Base-by-base conservation (phyloP, 2,329 filamentous ascomycete genomes). In the Trichothecium roseum region DNA sequence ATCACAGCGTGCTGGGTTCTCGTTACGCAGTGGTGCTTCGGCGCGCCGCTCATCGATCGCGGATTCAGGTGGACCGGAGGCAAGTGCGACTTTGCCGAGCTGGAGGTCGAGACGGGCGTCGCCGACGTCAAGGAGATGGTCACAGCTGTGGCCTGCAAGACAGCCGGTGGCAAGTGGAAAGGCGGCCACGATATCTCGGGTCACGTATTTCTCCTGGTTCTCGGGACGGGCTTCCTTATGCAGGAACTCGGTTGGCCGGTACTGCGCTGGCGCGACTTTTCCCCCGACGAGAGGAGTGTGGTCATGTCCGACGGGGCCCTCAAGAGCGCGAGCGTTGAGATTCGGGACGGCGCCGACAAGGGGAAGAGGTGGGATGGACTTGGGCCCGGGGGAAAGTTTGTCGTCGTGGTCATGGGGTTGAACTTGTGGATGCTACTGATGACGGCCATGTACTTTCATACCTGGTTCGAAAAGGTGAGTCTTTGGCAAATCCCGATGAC, bases 371-470 rank as follows among this genome's bases (percentile, higher is more conserved):
- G 43, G 15, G 43, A 47, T 30, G 46, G 48, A 32, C 55, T 73
- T 38, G 63, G 68, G 3, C 45, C 71, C 34, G 60, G 69, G 8
- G 60, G 61, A 47, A 64, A 74, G 67, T 62, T 81, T 44, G 72
- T 78, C 42, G 60, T 70, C 17, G 69, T 52, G 0, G 75, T 95
- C 18, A 71, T 82, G 14, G 78, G 60, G 1, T 50, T 95, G 52
- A 85, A 81, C 52, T 74, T 80, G 65, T 96, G 91, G 85, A 98
- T 98, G 91, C 60, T 98, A 54, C 68, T 96, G 41, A 98, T 98
- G 91, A 98, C 91, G 28, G 88, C 88, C 3, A 88, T 93, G 28
- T 98, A 89, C 68, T 98, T 98, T 52, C 91, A 98, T 59, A 98
- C 91, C 1, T 96, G 89, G 88, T 80, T 93, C 49, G 91, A 98